Evolutionary conservation across 441 rosid species (phyloP), one percentile per base, ranked within the genome.

Genomic region (Syzygium syzygioides): DNA sequence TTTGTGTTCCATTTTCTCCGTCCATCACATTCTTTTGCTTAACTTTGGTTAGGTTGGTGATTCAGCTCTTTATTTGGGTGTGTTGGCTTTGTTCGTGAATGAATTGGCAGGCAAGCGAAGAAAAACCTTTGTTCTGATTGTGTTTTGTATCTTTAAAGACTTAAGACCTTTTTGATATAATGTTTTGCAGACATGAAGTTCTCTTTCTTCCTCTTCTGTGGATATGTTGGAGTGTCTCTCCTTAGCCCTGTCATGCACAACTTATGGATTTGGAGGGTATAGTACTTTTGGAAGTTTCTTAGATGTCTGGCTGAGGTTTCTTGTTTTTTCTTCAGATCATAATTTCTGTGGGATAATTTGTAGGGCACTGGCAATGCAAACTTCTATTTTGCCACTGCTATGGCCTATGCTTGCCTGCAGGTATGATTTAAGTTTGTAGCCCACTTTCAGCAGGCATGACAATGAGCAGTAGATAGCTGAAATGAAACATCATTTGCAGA

Each of bases 241-340:
- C 98, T 98, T 87, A 96, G 99, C 90, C 98, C 99, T 89, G 99
- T 97, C 92, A 97, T 98, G 99, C 99, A 96, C 94, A 98, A 97
- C 88, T 94, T 97, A 71, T 98, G 99, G 99, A 96, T 97, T 91
- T 98, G 99, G 99, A 94, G 99, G 99, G 99, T 97, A 95, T 76
- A 85, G 23, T 85, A 88, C 84, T 91, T 86, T 86, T 45, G 88
- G 56, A 66, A 66, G 84, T 88, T 88, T 64, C 41, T 88, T 76
- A 41, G 45, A 20, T 83, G 83, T 76, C n/a, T 23, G 83, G n/a
- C 23, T 23, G 79, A 64, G 30, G 62, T 83, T 86, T 85, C 7
- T 85, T 37, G 59, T 54, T 53, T 85, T 85, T 54, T 85, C 83
- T 48, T 87, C 34, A 56, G 32, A 53, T 86, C 28, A 64, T 90